Conservation (phyloP, 176 grass and related monocot species). For the Musa troglodytarum region DNA sequence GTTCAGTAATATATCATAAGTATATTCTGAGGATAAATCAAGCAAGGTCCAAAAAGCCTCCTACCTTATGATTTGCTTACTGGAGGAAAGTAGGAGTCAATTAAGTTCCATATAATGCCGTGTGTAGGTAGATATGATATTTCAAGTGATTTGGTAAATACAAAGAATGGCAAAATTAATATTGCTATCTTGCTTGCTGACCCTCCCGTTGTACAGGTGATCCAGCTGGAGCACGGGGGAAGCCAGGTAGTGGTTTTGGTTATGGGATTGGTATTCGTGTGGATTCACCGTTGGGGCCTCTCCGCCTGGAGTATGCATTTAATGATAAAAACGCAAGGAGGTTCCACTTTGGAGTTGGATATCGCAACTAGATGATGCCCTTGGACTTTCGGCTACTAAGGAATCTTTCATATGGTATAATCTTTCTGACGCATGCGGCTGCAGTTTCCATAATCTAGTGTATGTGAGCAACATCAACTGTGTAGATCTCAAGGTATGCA, state of each 20-base stretch:
- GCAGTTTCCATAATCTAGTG: no score
- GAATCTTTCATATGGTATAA: no score
- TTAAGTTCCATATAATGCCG: background rate
- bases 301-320: slow-evolving; percentile 80
- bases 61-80: background rate
- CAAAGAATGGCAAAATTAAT: background rate
- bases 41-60: no score
- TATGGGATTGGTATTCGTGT: slow-evolving; percentile 78
- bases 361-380: slow-evolving; percentile 47
- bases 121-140: background rate
- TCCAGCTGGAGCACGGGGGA: slow-evolving; percentile 76
- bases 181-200: background rate
- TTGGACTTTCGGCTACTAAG: no score
- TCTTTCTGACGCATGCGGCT: no score
- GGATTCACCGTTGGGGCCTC: slow-evolving; percentile 72
- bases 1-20: background rate
- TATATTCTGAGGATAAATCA: background rate
- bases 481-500: no score
- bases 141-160: background rate
- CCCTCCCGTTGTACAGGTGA: slow-evolving; percentile 47
- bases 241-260: slow-evolving; percentile 72
- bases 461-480: no score
- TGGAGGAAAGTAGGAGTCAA: background rate
- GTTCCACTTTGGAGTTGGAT: slow-evolving; percentile 89
- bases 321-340: slow-evolving; percentile 63